Evolutionary conservation across 495 filamentous ascomycete species (phyloP).

Genomic region (Cercophora newfieldiana): DNA sequence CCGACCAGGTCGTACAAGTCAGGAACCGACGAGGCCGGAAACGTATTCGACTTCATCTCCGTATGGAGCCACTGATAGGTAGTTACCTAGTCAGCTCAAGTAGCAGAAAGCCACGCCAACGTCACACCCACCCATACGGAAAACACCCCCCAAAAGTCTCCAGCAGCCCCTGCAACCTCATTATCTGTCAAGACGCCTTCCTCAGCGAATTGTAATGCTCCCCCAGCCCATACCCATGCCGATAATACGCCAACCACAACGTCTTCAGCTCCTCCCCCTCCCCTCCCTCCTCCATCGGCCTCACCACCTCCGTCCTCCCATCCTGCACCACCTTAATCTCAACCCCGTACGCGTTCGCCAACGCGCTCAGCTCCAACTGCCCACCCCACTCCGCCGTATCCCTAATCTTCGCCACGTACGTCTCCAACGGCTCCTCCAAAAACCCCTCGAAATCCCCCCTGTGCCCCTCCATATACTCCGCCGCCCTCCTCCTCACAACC

Average conservation of each 20-base stretch:
- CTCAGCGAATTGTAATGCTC: slow-evolving; percentile 94
- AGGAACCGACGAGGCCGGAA: slow-evolving; percentile 46
- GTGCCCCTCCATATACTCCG: slow-evolving; percentile 55
- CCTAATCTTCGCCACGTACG: slow-evolving; percentile 73
- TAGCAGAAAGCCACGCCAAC: background rate
- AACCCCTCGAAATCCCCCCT: slow-evolving; percentile 60
- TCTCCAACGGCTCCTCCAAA: slow-evolving; percentile 75
- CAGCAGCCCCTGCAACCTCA: background rate
- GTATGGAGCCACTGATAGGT: slow-evolving; percentile 41
- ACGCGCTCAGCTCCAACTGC: slow-evolving; percentile 81
- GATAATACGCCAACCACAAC: slow-evolving; percentile 94
- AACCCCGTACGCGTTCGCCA: slow-evolving; percentile 79
- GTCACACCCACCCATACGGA: background rate
- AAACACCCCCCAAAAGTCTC: background rate
- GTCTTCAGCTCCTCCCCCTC: slow-evolving; percentile 35
- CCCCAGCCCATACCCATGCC: slow-evolving; percentile 86
- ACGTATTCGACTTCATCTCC: slow-evolving; percentile 61
- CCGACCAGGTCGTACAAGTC: slow-evolving; percentile 68
- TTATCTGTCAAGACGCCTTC: slow-evolving; percentile 11
- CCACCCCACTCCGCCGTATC: slow-evolving; percentile 97
- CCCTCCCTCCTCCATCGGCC: slow-evolving; percentile 37
- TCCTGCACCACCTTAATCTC: slow-evolving; percentile 86
- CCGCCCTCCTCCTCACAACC: slow-evolving; percentile 55
- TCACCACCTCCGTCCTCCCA: slow-evolving; percentile 74
- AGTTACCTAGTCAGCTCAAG: background rate